Conservation (phyloP, 2,329 filamentous ascomycete species). For the Mollisia scopiformis region DNA sequence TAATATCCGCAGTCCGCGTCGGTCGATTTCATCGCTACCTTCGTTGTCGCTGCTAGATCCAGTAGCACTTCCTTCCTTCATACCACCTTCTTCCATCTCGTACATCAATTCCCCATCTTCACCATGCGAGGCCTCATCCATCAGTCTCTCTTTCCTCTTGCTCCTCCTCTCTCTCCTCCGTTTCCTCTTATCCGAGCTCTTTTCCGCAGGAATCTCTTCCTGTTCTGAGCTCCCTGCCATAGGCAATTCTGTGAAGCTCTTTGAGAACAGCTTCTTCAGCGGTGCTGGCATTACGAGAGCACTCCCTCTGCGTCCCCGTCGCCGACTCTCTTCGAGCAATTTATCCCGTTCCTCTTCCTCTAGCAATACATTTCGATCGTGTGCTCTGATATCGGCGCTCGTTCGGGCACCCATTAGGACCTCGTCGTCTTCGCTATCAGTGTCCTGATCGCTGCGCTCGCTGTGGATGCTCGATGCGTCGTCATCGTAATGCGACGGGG, state of each 20-base stretch:
- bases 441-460: conserved; percentile 69
- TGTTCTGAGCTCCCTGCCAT: conserved; percentile 9
- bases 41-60: conserved; percentile 65
- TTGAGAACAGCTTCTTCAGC: conserved; percentile 42
- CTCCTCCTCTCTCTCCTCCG: conserved; percentile 50
- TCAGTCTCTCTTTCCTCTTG: conserved; percentile 54
- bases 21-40: conserved; percentile 60
- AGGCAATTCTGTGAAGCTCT: conserved; percentile 33
- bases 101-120: conserved; percentile 82
- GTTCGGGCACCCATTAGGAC: conserved; percentile 67
- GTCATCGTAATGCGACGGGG: conserved; percentile 34
- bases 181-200: conserved; percentile 45
- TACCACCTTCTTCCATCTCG: conserved; percentile 83
- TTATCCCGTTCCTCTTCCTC: conserved; percentile 75
- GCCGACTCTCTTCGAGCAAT: conserved; percentile 56
- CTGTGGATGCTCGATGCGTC: conserved; percentile 69
- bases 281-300: conserved; percentile 37
- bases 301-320: conserved; percentile 40
- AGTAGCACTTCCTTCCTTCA: conserved; percentile 67
- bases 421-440: conserved; percentile 76
- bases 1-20: conserved; percentile 50
- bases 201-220: conserved; percentile 1
- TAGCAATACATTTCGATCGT: conserved; percentile 71
- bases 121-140: conserved; percentile 58
- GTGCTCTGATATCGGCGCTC: conserved; percentile 69